Base-by-base conservation (phyloP, 2,329 filamentous ascomycete species). In the Chalaropsis thielavioides region DNA sequence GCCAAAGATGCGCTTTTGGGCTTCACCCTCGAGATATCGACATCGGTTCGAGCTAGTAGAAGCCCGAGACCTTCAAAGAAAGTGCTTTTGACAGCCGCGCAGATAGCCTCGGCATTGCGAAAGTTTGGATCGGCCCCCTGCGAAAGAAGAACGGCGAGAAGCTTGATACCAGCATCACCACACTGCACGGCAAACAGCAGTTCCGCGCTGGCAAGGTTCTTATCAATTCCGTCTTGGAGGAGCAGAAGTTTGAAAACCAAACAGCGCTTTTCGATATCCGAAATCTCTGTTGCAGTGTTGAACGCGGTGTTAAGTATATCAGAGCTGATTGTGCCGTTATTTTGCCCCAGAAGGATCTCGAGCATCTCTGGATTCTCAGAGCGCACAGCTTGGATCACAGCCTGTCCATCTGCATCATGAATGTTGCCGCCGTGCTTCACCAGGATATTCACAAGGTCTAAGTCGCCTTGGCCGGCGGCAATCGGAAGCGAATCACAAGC, bases 111-210 rank as follows among this genome's bases (percentile, higher is more conserved):
- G 0, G 82, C 82, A 10, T 77, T 75, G 22, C 79, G 79, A 70
- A 79, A 79, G 69, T 85, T 80, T 0, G 81, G 78, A 63, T 80
- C 79, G 2, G 82, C 83, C 0, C 82, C 82, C 40, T 79, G 75
- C 0, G 71, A 71, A 3, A 85, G 72, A 19, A 86, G 70, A 10
- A 83, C 76, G 35, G 72, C 73, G 40, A 85, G 75, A 15, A 84
- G 72, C 5, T 75, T 74, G 35, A 77, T 74, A 0, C 78, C 81
- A 1, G 76, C 75, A 35, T 79, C 76, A 0, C 80, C 80, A 63
- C 78, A 82, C 49, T 79, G 75, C 0, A 78, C 78, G 0, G 82
- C 79, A 0, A 78, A 80, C 1, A 81, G 73, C 1, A 85, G 76
- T 69, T 84, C 78, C 3, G 76, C 75, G 62, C 83, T 77, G 0